Base-by-base conservation (phyloP, 2,329 filamentous ascomycete species). In the Xylariomycetidae sp. region DNA sequence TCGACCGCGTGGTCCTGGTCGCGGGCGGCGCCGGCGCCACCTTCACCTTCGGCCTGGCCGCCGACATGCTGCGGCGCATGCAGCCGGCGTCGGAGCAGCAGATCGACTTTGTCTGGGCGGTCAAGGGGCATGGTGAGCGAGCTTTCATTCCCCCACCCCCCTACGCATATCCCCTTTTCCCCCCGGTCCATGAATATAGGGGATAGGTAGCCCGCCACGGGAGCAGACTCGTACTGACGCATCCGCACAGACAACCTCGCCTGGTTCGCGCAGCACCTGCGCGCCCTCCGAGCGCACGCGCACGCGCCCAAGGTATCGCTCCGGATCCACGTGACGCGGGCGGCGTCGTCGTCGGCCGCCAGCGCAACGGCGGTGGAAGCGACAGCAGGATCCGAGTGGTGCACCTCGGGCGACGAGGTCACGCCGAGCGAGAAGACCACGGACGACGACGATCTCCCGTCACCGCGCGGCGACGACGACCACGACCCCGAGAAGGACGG, bases 11-110 rank as follows among this genome's bases (percentile, higher is more conserved):
- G 6, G 58, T 80, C n/a, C 56, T 80, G 25, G 61, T 80, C 23
- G 72, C 74, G 4, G 76, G 76, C 10, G 77, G 76, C 4, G 74
- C 72, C 31, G 76, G 77, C 2, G 76, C 72, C 2, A 77, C 69
- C 19, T 81, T 79, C 49, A 69, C 67, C 0, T 70, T 72, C 37
- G 68, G 68, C 5, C 53, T 72, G 22, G 66, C 63, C 2, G 50
- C 64, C 6, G 65, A 69, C 39, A 58, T 70, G 37, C 54, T 70
- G 5, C 57, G 59, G 40, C 60, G 64, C 29, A 58, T 69, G 52
- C 50, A 50, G 0, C 49, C 60, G 25, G 49, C 54, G 20, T 56
- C 58, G 2, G 47, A 50, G 15, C 59, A 61, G 38, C 51, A 54
- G 22, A 54, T 72, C 25, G 63, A 67, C 1, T 68, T 72, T 34